Evolutionary conservation across 2,329 filamentous ascomycete species (phyloP), one percentile per base, ranked within the genome.

Genomic region (Ophiosphaerella narmari): DNA sequence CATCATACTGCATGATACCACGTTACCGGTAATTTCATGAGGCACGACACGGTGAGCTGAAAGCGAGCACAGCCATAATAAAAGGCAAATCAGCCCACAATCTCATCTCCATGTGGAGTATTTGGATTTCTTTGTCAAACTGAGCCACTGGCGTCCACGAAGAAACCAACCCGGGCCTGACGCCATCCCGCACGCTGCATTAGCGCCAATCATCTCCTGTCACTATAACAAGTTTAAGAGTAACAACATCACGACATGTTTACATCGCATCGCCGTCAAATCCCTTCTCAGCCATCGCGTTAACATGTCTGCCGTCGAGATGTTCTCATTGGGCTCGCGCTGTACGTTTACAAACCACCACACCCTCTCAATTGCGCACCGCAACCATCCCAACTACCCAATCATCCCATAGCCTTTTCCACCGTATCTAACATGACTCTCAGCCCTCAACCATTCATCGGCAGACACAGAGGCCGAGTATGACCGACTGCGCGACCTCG

Each of bases 401-500:
- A 12, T 13, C 16, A 35, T 9, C 21, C 11, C 3, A 5, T 41
- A 7, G 7, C 4, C 26, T 11, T 13, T 32, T 37, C 11, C 34
- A 34, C 26, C 26, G 6, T 29, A 29, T 11, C 53, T 55, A 48
- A 55, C 42, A 54, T 14, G 35, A 18, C 37, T 24, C 13, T 18
- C 53, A 74, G 71, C 70, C 44, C 65, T 72, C 47, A 72, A 72
- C 55, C 69, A 72, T 57, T 55, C 62, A 49, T 68, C 66, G 37
- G 41, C 48, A 45, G 66, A 66, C 48, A 63, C 69, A 24, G 92
- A 97, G 78, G 85, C 82, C 62, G 92, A 97, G 77, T 97, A 97
- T 75, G 92, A 97, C 72, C 89, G 90, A 46, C 83, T 97, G 38
- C 90, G 94, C 66, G 86, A 88, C 62, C 82, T 92, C 14, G 94